Base-by-base conservation (phyloP, 345 rosid genomes). In the Arabidopsis suecica region DNA sequence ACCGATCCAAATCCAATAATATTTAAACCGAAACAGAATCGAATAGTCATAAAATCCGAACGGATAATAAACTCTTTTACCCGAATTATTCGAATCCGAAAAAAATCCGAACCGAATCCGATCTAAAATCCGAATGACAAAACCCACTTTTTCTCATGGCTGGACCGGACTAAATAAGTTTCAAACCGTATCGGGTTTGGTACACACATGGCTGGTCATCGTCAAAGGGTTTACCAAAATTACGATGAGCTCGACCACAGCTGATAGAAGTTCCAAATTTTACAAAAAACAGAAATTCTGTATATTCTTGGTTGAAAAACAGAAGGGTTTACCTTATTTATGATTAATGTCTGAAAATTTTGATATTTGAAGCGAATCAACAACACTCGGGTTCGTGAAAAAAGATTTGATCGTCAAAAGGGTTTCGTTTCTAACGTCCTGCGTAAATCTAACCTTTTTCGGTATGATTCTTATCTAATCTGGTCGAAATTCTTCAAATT, bases 341-440 rank as follows among this genome's bases (percentile, higher is more conserved):
- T 42, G 47, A 42, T 42, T 42, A 6, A 5, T 68, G 69, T 68
- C 73, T 32, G 47, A 67, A 53, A 30, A 0, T 48, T 58, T 40
- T 18, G 44, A 74, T 57, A 74, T 47, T 59, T 75, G 67, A 50
- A 60, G 55, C 5, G 61, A 74, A 23, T 53, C 69, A 40, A 32
- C 33, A 65, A 41, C 40, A 60, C 33, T 58, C 23, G 42, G 37
- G 32, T 61, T 68, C 48, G 72, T 58, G 51, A 57, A 20, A 57
- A 28, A 48, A 14, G 47, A 68, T 75, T 61, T 42, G 49, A 51
- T 42, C 56, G 8, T 20, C 0, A 25, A 50, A 28, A 28, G 25
- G 53, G 61, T 20, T 20, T 20, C 22, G 33, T 48, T 61, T 25
- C 14, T 13, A 13, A 65, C 44, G 9, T 9, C 36, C 54, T 53